Evolutionary conservation across 2,329 filamentous ascomycete species (phyloP).

Genomic region (Canariomyces notabilis): DNA sequence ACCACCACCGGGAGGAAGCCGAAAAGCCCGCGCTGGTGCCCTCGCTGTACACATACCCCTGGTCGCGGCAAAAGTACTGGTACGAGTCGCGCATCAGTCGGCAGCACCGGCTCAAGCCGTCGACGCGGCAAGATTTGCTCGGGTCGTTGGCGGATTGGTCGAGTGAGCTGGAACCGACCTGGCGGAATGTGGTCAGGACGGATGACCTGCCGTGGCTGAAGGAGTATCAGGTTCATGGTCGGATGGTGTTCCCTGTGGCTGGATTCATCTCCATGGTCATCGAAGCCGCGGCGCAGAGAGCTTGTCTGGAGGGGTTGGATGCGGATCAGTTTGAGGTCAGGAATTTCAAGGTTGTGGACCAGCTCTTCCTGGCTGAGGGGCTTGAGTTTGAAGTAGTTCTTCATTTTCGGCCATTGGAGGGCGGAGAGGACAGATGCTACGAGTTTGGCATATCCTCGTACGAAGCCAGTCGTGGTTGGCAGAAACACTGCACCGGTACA

Average conservation of each 20-base stretch:
- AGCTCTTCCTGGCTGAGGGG: conserved; percentile 29
- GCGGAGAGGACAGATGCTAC: conserved; percentile 21
- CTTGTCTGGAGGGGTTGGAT: conserved; percentile 16
- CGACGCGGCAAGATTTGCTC: conserved; percentile 32
- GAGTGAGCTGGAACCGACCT: conserved; percentile 33
- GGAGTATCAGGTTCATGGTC: conserved; percentile 44
- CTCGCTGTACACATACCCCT: conserved; percentile 29
- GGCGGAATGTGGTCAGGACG: conserved; percentile 34
- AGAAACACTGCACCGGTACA: conserved; percentile 28
- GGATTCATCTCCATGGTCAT: conserved; percentile 39
- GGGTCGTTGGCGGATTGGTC: conserved; percentile 32
- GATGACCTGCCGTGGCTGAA: conserved; percentile 42
- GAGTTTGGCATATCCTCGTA: conserved; percentile 31
- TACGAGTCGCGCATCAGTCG: conserved; percentile 28
- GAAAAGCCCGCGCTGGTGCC: conserved; percentile 27
- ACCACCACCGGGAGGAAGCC: conserved; percentile 26
- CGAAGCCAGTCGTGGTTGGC: conserved; percentile 27
- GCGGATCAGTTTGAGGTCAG: conserved; percentile 24
- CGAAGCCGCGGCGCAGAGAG: conserved; percentile 29
- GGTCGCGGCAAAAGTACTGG: conserved; percentile 31
- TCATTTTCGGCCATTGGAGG: conserved; percentile 18
- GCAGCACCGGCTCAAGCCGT: conserved; percentile 32
- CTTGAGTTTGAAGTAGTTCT: conserved; percentile 28
- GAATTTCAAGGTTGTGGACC: conserved; percentile 27
- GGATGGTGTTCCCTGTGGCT: conserved; percentile 41